These are phyloP conservation scores for Diaporthe longicolla DNA, from an alignment of 2,329 filamentous ascomycete species.

Conservation along the genomic window DNA sequence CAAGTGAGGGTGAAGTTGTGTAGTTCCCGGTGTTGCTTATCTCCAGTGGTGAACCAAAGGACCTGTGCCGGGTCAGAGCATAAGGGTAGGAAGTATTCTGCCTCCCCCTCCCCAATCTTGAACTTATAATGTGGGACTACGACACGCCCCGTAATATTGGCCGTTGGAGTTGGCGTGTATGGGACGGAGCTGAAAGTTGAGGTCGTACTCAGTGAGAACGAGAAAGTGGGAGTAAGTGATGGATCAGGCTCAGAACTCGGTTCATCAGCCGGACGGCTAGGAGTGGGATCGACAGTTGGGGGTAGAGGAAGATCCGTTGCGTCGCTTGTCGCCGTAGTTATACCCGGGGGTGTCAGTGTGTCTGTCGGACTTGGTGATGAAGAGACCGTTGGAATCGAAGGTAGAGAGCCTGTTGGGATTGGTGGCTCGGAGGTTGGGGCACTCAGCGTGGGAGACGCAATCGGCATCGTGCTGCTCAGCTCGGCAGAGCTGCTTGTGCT, in stretches of 20 bases:
- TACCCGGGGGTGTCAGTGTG: neutral
- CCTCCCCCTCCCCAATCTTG: constrained; percentile 14
- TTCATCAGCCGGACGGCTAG: neutral
- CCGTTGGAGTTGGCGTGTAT: constrained; percentile 5
- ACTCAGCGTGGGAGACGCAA: too few species aligned
- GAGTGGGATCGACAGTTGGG: constrained; percentile 3
- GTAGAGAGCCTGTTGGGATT: too few species aligned
- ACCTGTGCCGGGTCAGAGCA: constrained; percentile 25
- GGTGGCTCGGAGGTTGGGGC: too few species aligned
- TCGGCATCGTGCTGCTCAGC: too few species aligned
- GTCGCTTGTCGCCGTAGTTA: neutral
- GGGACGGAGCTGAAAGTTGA: neutral
- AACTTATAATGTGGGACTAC: constrained; percentile 20
- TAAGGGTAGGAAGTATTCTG: constrained; percentile 13
- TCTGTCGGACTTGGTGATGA: too few species aligned
- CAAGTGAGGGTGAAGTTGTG: constrained; percentile 14
- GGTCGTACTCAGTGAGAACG: neutral
- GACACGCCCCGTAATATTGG: neutral
- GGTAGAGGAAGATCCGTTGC: neutral
- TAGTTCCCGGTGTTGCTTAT: neutral
- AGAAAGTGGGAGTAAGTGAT: neutral
- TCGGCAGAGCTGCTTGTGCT: neutral
- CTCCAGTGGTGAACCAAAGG: constrained; percentile 30
- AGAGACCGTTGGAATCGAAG: neutral
- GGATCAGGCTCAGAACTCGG: neutral